phyloP scores from a whole-genome alignment of 73 alveolate species.

The Durusdinium trenchii region DNA sequence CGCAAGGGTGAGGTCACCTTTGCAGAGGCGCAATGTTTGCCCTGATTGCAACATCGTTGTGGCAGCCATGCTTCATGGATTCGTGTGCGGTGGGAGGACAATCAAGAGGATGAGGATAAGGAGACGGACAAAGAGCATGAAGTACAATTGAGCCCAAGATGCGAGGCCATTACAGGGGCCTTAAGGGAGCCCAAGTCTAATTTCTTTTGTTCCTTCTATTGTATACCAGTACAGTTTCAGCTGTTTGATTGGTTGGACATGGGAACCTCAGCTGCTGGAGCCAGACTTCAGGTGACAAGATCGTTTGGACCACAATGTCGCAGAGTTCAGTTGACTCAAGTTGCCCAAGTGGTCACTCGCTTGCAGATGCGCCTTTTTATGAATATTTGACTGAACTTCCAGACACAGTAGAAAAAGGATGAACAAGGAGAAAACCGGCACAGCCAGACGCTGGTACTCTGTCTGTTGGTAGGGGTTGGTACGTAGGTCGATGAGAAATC shows the following conservation, averaged over 20 bases:
- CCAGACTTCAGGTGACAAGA: neutral
- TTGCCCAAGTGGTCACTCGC: constrained; percentile 22
- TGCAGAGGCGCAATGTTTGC: too few species aligned
- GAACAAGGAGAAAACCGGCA: too few species aligned
- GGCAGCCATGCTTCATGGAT: too few species aligned
- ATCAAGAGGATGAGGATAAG: neutral
- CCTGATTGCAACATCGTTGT: too few species aligned
- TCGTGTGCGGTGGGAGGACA: neutral
- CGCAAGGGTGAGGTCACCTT: constrained; percentile 46
- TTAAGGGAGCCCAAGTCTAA: too few species aligned
- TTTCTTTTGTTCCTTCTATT: too few species aligned
- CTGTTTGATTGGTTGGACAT: neutral
- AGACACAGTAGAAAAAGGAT: too few species aligned
- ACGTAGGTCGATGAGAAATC: neutral
- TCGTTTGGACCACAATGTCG: constrained; percentile 19
- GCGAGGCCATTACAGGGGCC: neutral
- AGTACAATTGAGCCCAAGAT: neutral
- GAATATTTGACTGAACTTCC: too few species aligned
- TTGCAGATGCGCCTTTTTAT: too few species aligned
- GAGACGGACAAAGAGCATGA: neutral
- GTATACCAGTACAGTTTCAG: neutral
- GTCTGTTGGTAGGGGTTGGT: neutral
- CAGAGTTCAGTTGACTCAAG: constrained; percentile 33
- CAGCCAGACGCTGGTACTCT: too few species aligned
- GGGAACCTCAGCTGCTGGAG: neutral